phyloP scores from a whole-genome alignment of 805 yeast species.

The Barnettozyma botsteinii region DNA sequence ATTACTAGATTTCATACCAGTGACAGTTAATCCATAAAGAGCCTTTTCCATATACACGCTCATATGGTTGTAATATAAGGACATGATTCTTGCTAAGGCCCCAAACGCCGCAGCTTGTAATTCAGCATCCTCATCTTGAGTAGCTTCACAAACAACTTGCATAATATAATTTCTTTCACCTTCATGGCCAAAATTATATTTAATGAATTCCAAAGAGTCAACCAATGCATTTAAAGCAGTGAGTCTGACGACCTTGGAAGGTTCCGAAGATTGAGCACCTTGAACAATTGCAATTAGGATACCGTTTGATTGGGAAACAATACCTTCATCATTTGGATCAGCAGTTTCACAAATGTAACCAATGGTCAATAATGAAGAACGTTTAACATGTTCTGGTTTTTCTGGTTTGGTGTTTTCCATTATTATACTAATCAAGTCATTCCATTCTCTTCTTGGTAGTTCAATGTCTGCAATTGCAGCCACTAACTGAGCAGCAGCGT shows the following conservation, averaged over 20 bases:
- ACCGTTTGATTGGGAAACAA: constrained; percentile 82
- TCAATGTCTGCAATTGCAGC: constrained; percentile 98
- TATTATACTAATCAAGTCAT: constrained; percentile 73
- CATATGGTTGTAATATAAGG: constrained; percentile 84
- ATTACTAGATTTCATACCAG: constrained; percentile 81
- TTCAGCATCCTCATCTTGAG: constrained; percentile 79
- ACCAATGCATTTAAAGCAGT: constrained; percentile 91
- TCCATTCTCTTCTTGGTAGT: constrained; percentile 84
- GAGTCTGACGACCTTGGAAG: constrained; percentile 66
- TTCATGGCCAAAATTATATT: constrained; percentile 81
- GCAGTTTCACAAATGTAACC: constrained; percentile 96
- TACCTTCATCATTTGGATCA: constrained; percentile 67
- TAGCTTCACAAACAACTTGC: constrained; percentile 99
- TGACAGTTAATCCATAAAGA: constrained; percentile 77
- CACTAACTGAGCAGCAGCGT: constrained; percentile 86
- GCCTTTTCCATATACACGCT: constrained; percentile 97
- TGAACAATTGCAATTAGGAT: constrained; percentile 93
- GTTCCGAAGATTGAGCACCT: constrained; percentile 85
- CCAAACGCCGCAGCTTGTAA: constrained; percentile 95
- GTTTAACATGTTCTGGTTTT: constrained; percentile 72
- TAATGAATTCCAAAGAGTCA: constrained; percentile 84
- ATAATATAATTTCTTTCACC: constrained; percentile 95
- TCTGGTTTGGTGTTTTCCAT: constrained; percentile 82
- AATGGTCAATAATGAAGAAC: constrained; percentile 80
- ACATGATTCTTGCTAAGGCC: constrained; percentile 88